Evolutionary conservation across 768 basidiomycete genomes (phyloP), one percentile per base, ranked within the genome.

Genomic region (Mycena chlorophos): DNA sequence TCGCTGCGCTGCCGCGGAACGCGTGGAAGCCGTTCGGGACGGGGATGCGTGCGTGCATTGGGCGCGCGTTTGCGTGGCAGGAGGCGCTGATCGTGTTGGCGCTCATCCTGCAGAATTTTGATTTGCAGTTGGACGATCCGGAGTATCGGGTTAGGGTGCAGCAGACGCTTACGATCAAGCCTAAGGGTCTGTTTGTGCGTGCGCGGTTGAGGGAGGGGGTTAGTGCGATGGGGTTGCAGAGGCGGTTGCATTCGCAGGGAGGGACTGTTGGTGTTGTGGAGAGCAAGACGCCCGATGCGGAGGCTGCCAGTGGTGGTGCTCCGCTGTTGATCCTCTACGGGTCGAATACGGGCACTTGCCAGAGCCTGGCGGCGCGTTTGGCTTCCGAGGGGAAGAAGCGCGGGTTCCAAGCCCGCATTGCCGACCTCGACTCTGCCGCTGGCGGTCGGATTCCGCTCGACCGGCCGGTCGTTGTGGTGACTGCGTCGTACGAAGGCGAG

Each of bases 401-500:
- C 74, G 77, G 78, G 2, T 78, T 78, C 65, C 62, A 61, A 12
- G 69, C 76, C 2, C 63, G 56, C 3, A 58, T 79, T 12, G 72
- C 68, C 8, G 72, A 74, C 8, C 66, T 81, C 14, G 76, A 81
- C 63, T 73, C 75, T 1, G 65, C 71, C 3, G 62, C 69, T 1
- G 69, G n/a, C n/a, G n/a, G 61, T 0, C 63, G 70, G 26, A 48
- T 79, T 0, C 76, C 78, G 4, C 75, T 66, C 0, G 76, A 78
- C 52, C 73, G 75, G 1, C 78, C 78, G 1, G 69, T 78, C 4
- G 58, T 79, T 14, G 73, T 80, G 34, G 63, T 78, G 29, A 79
- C 78, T 10, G 78, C 79, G 3, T 77, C 76, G 4, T 81, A 77
- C 56, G 79, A 81, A 68, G 79, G 75, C 29, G 68, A 77, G 63